A percentile compares a stretch with the other conserved stretches of the same genome.
These are phyloP conservation scores for Oidiodendron maius DNA, from an alignment of 495 filamentous ascomycete genomes.

Conservation along the genomic window DNA sequence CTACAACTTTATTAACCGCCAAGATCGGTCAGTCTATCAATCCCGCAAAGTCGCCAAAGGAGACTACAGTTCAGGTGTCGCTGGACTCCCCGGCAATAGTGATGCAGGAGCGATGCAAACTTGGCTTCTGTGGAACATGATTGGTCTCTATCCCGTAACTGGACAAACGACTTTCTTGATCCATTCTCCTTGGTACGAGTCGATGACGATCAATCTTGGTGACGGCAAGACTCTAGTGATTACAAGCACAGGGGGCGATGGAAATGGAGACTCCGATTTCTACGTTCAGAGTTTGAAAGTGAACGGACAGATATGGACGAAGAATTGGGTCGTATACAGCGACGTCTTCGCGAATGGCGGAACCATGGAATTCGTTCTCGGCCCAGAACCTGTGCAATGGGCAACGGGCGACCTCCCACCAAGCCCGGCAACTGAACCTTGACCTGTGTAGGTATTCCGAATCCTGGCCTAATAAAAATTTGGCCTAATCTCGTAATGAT, in stretches of 20 bases:
- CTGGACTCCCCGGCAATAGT: conserved; percentile 59
- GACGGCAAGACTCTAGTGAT: conserved; percentile 50
- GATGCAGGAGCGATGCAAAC: conserved; percentile 68
- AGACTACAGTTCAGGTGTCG: conserved; percentile 44
- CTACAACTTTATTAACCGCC: conserved; percentile 60
- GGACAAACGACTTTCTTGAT: conserved; percentile 62
- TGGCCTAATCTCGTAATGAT: too few species aligned
- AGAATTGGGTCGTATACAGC: conserved; percentile 57
- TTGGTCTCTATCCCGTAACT: conserved; percentile 63
- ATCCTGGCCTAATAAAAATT: too few species aligned
- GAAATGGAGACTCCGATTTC: conserved; percentile 34
- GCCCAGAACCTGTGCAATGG: conserved; percentile 44
- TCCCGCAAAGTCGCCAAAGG: conserved; percentile 46
- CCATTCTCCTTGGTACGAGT: conserved; percentile 53
- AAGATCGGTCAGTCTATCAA: conserved; percentile 50
- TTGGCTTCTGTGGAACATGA: conserved; percentile 63
- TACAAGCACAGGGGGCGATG: conserved; percentile 41
- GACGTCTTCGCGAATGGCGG: conserved; percentile 62
- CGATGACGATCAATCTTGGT: conserved; percentile 51
- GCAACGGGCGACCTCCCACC: conserved; percentile 53
- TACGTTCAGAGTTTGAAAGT: conserved; percentile 51
- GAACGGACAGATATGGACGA: conserved; percentile 44
- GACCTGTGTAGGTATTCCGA: too few species aligned
- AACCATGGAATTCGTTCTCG: conserved; percentile 56
- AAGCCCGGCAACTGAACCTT: conserved; percentile 17